Conservation (phyloP, 331 rosid genomes). For the Stylosanthes scabra region DNA sequence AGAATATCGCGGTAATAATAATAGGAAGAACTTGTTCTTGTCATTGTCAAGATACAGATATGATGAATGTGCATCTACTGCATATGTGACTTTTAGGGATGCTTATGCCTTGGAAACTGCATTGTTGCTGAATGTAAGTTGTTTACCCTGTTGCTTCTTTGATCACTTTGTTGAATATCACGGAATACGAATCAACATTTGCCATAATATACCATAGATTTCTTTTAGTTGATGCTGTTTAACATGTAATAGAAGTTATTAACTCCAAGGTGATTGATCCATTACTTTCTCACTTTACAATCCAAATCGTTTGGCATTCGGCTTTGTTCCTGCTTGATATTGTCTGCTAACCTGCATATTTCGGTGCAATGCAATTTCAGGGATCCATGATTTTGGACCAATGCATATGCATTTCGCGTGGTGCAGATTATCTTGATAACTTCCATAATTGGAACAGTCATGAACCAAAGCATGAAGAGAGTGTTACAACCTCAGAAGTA, state of each 20-base stretch:
- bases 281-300: too few relatives aligned
- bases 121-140: conserved; percentile 71
- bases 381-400: conserved; percentile 77
- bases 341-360: too few relatives aligned
- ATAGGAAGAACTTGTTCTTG: conserved; percentile 24
- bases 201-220: conserved; percentile 1
- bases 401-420: conserved; percentile 64
- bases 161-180: neutral
- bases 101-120: conserved; percentile 88
- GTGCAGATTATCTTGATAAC: conserved; percentile 60
- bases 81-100: conserved; percentile 86
- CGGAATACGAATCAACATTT: neutral
- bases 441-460: conserved; percentile 50
- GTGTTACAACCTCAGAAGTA: conserved; percentile 54
- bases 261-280: too few relatives aligned
- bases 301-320: too few relatives aligned
- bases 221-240: neutral
- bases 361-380: too few relatives aligned
- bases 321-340: too few relatives aligned
- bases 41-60: conserved; percentile 54
- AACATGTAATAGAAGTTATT: too few relatives aligned
- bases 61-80: conserved; percentile 62
- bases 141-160: conserved; percentile 15
- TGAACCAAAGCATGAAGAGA: conserved; percentile 43
- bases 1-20: conserved; percentile 35